A percentile compares a stretch with the other conserved stretches of the same genome.
These are phyloP conservation scores for Leccinum arenicola DNA, from an alignment of 768 basidiomycete genomes.

Conservation along the genomic window DNA sequence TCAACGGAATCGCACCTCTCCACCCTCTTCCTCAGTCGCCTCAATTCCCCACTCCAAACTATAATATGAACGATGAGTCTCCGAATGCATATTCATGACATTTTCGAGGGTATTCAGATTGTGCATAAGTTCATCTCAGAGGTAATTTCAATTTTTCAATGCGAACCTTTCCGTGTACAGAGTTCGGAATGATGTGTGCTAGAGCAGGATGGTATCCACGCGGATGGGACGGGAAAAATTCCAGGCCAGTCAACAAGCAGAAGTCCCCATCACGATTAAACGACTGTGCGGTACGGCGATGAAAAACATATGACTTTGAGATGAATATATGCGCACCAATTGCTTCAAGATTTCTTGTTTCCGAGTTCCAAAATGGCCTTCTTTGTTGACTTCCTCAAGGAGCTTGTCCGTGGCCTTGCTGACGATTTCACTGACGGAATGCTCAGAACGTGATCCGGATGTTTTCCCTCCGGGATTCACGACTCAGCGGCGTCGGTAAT, in stretches of 20 bases:
- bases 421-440: background rate
- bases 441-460: background rate
- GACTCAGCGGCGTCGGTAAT: background rate
- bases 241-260: background rate
- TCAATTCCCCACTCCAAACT: background rate
- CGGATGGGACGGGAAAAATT: background rate
- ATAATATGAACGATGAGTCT: background rate
- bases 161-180: background rate
- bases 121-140: too few species aligned
- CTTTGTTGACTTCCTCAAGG: background rate
- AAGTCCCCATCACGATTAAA: background rate
- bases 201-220: background rate
- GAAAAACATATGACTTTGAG: background rate
- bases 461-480: background rate
- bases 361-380: background rate
- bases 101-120: background rate
- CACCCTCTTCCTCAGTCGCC: background rate
- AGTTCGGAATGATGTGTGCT: background rate
- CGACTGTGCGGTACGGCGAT: background rate
- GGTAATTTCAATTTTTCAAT: background rate
- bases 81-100: background rate
- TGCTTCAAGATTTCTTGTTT: background rate
- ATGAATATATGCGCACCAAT: conserved; percentile 2
- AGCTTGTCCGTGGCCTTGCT: background rate
- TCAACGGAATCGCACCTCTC: background rate